Percentiles rank a stretch among this genome's conserved stretches.
Conservation (phyloP, 345 rosid species). For the Euclidium syriacum region DNA sequence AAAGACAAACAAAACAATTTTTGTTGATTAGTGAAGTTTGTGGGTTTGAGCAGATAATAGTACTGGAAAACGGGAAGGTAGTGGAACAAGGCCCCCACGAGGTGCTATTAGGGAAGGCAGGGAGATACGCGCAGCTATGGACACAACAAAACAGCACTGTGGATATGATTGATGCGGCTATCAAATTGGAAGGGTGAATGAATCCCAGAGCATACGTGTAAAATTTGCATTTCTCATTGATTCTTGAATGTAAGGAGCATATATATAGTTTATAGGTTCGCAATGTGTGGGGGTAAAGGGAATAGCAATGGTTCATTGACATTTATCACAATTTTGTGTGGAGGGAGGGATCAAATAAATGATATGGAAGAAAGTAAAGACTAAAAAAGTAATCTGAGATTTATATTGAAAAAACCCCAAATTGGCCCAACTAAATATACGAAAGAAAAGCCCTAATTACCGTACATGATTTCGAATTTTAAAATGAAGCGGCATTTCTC, state of each 20-base stretch:
- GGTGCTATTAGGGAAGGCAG: constrained; percentile 60
- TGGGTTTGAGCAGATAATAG: constrained; percentile 60
- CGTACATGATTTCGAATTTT: not conserved
- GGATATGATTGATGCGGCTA: constrained; percentile 56
- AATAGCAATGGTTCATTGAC: constrained; percentile 1
- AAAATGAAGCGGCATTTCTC: constrained; percentile 15
- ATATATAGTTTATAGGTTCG: constrained; percentile 7
- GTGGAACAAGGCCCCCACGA: constrained; percentile 94
- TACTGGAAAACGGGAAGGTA: constrained; percentile 89
- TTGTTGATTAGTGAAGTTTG: not conserved
- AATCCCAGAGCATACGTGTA: constrained; percentile 8
- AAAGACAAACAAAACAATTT: not conserved
- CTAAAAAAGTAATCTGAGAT: not conserved
- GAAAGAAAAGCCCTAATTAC: too few species aligned
- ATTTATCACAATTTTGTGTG: not conserved
- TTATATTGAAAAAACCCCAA: not conserved
- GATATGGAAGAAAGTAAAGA: too few species aligned
- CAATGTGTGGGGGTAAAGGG: too few species aligned
- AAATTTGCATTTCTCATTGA: not conserved
- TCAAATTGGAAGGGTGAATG: constrained; percentile 38
- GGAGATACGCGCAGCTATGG: constrained; percentile 98
- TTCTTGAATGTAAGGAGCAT: constrained; percentile 12
- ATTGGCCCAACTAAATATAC: not conserved
- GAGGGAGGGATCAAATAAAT: too few species aligned
- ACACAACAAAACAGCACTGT: constrained; percentile 70